Evolutionary conservation across 768 basidiomycete species (phyloP), one percentile per base, ranked within the genome.

Genomic region (Rubroboletus pulcherrimus): DNA sequence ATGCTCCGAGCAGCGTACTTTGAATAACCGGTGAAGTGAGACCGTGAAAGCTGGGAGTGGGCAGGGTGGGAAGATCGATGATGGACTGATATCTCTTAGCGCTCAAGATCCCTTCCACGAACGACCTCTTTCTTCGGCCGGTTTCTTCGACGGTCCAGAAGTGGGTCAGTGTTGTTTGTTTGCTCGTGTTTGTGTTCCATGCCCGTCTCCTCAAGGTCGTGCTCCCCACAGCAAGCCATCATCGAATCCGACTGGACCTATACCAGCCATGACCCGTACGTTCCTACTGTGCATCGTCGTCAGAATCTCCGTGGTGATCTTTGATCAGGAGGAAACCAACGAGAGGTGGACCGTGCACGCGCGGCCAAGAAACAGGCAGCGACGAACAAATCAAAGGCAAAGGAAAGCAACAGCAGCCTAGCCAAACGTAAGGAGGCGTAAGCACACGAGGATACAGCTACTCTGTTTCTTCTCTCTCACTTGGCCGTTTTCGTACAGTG

Each of bases 391-490:
- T 64, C 69, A 19, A 88, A 88, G 72, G 69, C 83, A 38, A 91
- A 90, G 73, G 88, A 90, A 71, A 88, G 86, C 63, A 83, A 79
- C 11, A 58, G 76, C 1, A 74, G 46, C 45, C 76, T 91, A 37
- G 79, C 82, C 48, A 85, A 87, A 72, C 82, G 89, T 63, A 87
- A 85, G 73, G 89, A 91, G 75, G 76, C 75, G 89, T 91, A 75
- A 73, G 87, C 82, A 65, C 38, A 49, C 41, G 43, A 34, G 34
- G 33, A 54, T 50, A 56, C 46, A 53, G 49, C 55, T 59, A 53
- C 44, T 37, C 24, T 49, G 53, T 52, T 59, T 60, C 55, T 60
- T 37, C 53, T 63, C 49, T 56, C 62, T 68, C 63, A 68, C 55
- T 63, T 53, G 65, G 62, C 60, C 55, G 37, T 58, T 60, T 60